Base-by-base conservation (phyloP, 2,329 filamentous ascomycete species). In the Xylariales sp. region DNA sequence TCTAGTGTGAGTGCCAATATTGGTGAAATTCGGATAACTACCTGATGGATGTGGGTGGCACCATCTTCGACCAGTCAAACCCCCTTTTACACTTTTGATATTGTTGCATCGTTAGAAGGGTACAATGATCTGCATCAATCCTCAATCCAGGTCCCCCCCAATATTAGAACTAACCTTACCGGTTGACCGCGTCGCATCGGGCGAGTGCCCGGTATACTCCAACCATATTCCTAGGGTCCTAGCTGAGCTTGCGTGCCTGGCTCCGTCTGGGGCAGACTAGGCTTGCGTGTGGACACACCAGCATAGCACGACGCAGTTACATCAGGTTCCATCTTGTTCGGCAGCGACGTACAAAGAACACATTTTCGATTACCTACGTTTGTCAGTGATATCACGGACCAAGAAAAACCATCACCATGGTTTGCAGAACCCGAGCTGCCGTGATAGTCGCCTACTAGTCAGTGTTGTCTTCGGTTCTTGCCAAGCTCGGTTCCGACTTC, bases 401-500 rank as follows among this genome's bases (percentile, higher is more conserved):
- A 56, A 30, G 23, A 45, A 32, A 36, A 46, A 14, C 6, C 53
- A 45, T 36, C 65, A 14, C 55, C 18, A 18, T 61, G 46, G 34
- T n/a, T n/a, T 60, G 23, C 46, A 48, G 39, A 30, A 12, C 53
- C 49, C 32, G 55, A 58, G 41, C 49, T 55, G 46, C 67, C 59
- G 50, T 48, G 41, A 48, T 46, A 14, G 30, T 64, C 46, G 50
- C 46, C 56, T 48, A 58, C 34, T 34, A 53, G 43, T 43, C 49
- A 57, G 52, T 57, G 39, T 43, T 57, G 46, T 41, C 55, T 53
- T 57, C 43, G 39, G 34, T 32, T 39, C 49, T 65, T 49, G 68
- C 61, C 68, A 68, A 70, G 64, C 61, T 65, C 62, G 61, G 62
- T 59, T 62, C 65, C 62, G 58, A 62, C 50, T 59, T 56, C 65